Percentiles rank a stretch among this genome's conserved stretches.
phyloP scores from a whole-genome alignment of 2,329 filamentous ascomycete genomes.

The Stenocarpella maydis region DNA sequence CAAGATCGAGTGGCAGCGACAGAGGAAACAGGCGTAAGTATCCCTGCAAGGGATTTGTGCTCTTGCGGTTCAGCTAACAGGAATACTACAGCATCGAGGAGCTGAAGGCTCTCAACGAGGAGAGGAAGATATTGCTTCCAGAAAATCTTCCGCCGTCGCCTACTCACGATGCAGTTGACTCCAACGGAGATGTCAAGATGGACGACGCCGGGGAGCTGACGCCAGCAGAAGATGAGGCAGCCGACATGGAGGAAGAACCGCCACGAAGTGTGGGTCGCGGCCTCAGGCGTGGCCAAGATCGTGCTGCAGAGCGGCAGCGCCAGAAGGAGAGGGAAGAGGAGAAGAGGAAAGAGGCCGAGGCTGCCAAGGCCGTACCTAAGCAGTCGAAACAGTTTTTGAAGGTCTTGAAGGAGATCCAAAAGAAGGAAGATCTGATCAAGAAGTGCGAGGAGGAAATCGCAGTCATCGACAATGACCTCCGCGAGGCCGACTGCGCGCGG shows the following conservation, averaged over 20 bases:
- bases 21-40: constrained; percentile 72
- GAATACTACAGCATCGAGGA: constrained; percentile 68
- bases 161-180: constrained; percentile 56
- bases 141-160: constrained; percentile 75
- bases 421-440: constrained; percentile 81
- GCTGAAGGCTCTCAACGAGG: constrained; percentile 73
- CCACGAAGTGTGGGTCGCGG: constrained; percentile 56
- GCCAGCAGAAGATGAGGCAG: constrained; percentile 66
- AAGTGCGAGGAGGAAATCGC: constrained; percentile 87
- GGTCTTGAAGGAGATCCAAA: constrained; percentile 86
- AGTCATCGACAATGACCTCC: constrained; percentile 87
- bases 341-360: constrained; percentile 71
- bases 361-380: constrained; percentile 72
- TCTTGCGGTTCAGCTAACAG: constrained; percentile 41
- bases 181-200: constrained; percentile 68
- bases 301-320: constrained; percentile 78
- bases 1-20: constrained; percentile 90
- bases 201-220: constrained; percentile 70
- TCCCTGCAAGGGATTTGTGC: neutral
- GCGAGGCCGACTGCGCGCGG: constrained; percentile 91
- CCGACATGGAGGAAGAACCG: constrained; percentile 76
- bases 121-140: constrained; percentile 76
- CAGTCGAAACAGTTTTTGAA: constrained; percentile 91
- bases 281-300: constrained; percentile 70
- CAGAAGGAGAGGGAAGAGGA: constrained; percentile 75